Percentiles rank a stretch among this genome's conserved stretches.
These are phyloP conservation scores for Letharia lupina DNA, from an alignment of 495 filamentous ascomycete genomes.

Conservation along the genomic window DNA sequence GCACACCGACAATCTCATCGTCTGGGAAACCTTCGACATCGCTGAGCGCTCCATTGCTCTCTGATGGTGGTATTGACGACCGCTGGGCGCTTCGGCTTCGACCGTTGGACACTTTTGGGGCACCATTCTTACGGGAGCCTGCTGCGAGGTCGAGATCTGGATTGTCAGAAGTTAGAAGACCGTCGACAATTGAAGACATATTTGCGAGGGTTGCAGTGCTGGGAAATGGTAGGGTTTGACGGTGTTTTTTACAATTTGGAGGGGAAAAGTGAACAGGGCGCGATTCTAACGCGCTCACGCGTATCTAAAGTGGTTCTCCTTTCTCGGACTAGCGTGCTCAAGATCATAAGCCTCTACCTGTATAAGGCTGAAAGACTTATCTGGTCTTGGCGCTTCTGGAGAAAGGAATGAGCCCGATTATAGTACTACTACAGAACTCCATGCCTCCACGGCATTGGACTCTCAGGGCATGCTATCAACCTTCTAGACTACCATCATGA, in stretches of 20 bases:
- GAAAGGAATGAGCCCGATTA: not conserved
- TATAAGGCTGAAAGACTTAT: too few relatives aligned
- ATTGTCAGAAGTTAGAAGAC: constrained; percentile 45
- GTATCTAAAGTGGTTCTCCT: constrained; percentile 1
- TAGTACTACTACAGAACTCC: not conserved
- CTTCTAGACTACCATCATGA: constrained; percentile 1
- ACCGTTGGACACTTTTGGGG: constrained; percentile 22
- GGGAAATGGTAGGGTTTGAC: not conserved
- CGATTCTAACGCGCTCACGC: constrained; percentile 5
- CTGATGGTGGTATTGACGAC: constrained; percentile 35
- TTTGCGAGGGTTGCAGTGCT: constrained; percentile 3
- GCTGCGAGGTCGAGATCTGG: constrained; percentile 34
- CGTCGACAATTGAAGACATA: constrained; percentile 48
- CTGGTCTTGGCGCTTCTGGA: not conserved
- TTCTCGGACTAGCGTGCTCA: not conserved
- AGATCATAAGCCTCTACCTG: not conserved
- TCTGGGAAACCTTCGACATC: constrained; percentile 49
- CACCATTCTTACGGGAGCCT: constrained; percentile 16
- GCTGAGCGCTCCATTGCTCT: constrained; percentile 48
- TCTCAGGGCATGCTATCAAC: not conserved
- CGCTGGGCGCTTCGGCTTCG: constrained; percentile 35
- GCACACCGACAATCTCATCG: constrained; percentile 51
- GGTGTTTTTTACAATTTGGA: not conserved
- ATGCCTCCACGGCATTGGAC: not conserved
- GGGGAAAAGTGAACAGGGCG: not conserved